Conservation (phyloP, 208 protist genomes). For the Leishmania aethiopica region DNA sequence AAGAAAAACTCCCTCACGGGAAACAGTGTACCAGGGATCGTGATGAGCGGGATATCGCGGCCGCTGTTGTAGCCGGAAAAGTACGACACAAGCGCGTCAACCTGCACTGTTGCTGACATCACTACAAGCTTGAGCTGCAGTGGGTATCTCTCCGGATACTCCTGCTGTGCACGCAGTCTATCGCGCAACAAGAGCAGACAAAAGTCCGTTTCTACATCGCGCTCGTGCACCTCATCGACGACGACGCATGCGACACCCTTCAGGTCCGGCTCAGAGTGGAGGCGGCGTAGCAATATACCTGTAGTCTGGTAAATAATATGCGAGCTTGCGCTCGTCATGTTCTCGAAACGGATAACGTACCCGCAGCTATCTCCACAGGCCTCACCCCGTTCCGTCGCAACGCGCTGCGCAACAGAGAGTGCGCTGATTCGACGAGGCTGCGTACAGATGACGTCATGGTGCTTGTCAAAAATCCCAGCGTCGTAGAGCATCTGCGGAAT, state of each 20-base stretch:
- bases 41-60: conserved; percentile 56
- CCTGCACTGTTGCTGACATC: conserved; percentile 95
- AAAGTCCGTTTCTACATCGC: conserved; percentile 87
- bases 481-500: conserved; percentile 89
- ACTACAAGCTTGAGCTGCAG: conserved; percentile 96
- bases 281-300: conserved; percentile 97
- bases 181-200: conserved; percentile 78
- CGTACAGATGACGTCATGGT: conserved; percentile 78
- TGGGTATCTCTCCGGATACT: conserved; percentile 40
- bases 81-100: conserved; percentile 74
- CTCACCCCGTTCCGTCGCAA: conserved; percentile 86
- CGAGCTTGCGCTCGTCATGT: conserved; percentile 77
- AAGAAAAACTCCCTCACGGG: conserved; percentile 86
- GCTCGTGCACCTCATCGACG: conserved; percentile 91
- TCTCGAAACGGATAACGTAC: conserved; percentile 92
- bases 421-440: conserved; percentile 92
- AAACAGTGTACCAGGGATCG: conserved; percentile 85
- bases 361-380: conserved; percentile 85
- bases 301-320: conserved; percentile 99
- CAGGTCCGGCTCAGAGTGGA: conserved; percentile 93
- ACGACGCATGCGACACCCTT: conserved; percentile 79
- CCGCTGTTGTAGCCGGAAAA: conserved; percentile 46
- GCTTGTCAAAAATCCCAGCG: conserved; percentile 59
- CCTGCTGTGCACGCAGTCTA: conserved; percentile 53
- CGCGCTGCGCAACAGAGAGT: conserved; percentile 89